phyloP scores from a whole-genome alignment of 2,329 filamentous ascomycete species.

The Falciphora oryzae region DNA sequence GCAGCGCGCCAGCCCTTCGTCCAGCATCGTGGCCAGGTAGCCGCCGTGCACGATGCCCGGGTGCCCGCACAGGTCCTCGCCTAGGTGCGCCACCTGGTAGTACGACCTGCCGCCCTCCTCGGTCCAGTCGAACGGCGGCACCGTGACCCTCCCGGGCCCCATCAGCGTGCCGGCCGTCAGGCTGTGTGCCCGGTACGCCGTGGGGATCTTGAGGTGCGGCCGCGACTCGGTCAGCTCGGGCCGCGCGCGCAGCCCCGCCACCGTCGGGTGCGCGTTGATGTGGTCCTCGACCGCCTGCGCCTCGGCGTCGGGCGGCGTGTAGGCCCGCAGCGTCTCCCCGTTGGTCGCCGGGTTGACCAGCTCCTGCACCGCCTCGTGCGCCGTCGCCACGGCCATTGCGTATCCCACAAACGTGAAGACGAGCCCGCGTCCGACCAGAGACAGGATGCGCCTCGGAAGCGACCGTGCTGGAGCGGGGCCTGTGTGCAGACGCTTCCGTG shows the following conservation, averaged over 20 bases:
- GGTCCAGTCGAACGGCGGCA: slow-evolving; percentile 74
- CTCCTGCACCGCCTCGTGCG: not conserved
- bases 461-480: not conserved
- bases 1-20: slow-evolving; percentile 82
- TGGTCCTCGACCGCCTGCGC: slow-evolving; percentile 59
- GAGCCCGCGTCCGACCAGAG: not conserved
- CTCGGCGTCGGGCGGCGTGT: slow-evolving; percentile 49
- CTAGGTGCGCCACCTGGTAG: slow-evolving; percentile 71
- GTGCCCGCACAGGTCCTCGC: slow-evolving; percentile 77
- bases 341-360: not conserved
- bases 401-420: not conserved
- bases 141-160: slow-evolving; percentile 68
- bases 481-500: not conserved
- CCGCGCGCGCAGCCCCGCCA: slow-evolving; percentile 60
- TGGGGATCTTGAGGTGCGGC: slow-evolving; percentile 82
- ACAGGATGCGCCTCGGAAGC: not conserved
- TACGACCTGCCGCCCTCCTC: slow-evolving; percentile 64
- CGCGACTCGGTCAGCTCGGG: slow-evolving; percentile 67
- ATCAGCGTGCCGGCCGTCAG: slow-evolving; percentile 76
- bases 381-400: not conserved
- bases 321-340: slow-evolving; percentile 36
- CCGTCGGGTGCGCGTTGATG: slow-evolving; percentile 72
- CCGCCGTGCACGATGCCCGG: slow-evolving; percentile 89
- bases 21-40: slow-evolving; percentile 82
- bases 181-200: slow-evolving; percentile 61